A percentile compares a stretch with the other conserved stretches of the same genome.
These are phyloP conservation scores for Fusarium annulatum DNA, from an alignment of 2,329 filamentous ascomycete species.

Conservation along the genomic window DNA sequence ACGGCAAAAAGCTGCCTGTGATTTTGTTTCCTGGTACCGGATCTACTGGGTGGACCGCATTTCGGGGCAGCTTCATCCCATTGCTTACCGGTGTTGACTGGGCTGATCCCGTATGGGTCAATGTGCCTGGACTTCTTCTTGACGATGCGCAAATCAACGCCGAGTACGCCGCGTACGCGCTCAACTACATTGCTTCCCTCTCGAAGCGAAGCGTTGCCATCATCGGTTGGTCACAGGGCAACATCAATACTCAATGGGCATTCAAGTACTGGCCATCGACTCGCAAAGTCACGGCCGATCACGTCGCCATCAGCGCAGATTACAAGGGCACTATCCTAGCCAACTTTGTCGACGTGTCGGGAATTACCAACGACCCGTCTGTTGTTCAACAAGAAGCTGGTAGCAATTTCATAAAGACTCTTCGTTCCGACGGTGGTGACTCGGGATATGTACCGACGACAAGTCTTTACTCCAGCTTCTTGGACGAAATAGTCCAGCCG, in stretches of 20 bases:
- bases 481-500: conserved; percentile 10
- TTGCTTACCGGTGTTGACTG: conserved; percentile 5
- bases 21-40: conserved; percentile 10
- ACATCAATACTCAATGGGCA: conserved; percentile 13
- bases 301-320: conserved; percentile 10
- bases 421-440: conserved; percentile 3
- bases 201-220: neutral
- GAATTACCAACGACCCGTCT: neutral
- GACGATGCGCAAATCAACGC: conserved; percentile 5
- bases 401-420: neutral
- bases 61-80: conserved; percentile 3
- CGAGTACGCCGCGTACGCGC: conserved; percentile 3
- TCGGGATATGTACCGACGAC: conserved; percentile 7
- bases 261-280: conserved; percentile 26
- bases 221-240: conserved; percentile 12
- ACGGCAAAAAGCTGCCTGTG: neutral
- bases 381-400: conserved; percentile 9
- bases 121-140: neutral
- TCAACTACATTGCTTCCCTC: conserved; percentile 3
- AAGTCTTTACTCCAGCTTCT: conserved; percentile 14
- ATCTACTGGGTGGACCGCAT: neutral
- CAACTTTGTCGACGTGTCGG: neutral
- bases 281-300: neutral
- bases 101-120: conserved; percentile 19
- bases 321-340: conserved; percentile 10